These are phyloP conservation scores for Fraxinus excelsior DNA, from an alignment of 257 asterid species.

Conservation along the genomic window DNA sequence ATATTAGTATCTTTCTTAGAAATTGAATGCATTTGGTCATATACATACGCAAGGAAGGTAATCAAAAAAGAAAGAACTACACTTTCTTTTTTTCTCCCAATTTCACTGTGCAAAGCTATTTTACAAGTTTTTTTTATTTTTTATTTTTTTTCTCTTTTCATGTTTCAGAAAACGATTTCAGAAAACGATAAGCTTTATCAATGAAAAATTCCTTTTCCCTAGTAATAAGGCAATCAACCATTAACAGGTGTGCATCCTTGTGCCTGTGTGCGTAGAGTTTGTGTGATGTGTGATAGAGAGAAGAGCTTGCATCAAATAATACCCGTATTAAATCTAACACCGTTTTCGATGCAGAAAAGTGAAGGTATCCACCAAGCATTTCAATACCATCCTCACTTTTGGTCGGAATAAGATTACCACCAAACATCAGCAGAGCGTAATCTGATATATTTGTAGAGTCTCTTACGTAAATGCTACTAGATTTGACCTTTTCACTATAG, in stretches of 20 bases:
- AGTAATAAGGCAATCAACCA: background rate
- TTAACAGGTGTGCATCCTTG: background rate
- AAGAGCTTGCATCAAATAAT: slow-evolving; percentile 14
- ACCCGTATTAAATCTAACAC: slow-evolving; percentile 83
- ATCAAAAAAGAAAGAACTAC: background rate
- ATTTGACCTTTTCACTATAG: slow-evolving; percentile 89
- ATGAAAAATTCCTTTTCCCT: background rate
- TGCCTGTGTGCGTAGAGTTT: background rate
- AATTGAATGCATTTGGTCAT: no score
- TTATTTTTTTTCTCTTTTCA: background rate
- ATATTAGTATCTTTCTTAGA: no score
- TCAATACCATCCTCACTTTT: slow-evolving; percentile 78
- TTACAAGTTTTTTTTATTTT: background rate
- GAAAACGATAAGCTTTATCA: background rate
- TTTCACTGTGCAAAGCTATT: background rate
- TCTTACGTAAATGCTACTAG: slow-evolving; percentile 69
- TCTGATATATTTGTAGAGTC: slow-evolving; percentile 92
- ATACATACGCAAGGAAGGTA: no score
- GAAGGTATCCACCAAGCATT: slow-evolving; percentile 97
- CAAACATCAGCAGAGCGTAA: slow-evolving; percentile 91
- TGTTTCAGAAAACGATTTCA: background rate
- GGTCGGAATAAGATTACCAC: slow-evolving; percentile 86
- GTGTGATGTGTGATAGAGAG: background rate
- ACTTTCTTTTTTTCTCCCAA: background rate
- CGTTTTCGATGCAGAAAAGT: slow-evolving; percentile 81